A percentile compares a stretch with the other conserved stretches of the same genome.
phyloP scores from a whole-genome alignment of 2,329 filamentous ascomycete species.

The Exophiala sp. region DNA sequence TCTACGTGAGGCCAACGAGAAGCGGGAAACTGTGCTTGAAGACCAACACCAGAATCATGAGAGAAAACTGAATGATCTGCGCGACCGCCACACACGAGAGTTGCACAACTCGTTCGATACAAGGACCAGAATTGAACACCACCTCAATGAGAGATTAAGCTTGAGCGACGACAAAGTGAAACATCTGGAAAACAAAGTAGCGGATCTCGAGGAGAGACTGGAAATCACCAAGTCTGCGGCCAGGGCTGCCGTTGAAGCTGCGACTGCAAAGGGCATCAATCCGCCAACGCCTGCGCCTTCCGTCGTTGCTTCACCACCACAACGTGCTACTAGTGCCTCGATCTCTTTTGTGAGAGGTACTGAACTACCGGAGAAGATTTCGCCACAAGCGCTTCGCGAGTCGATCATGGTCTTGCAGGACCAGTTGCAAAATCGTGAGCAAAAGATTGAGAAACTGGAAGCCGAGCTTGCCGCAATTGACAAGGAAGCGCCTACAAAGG shows the following conservation, averaged over 20 bases:
- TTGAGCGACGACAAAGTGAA: constrained; percentile 80
- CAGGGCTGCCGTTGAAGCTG: constrained; percentile 74
- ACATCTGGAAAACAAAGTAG: constrained; percentile 79
- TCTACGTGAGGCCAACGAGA: constrained; percentile 52
- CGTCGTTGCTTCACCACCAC: constrained; percentile 37
- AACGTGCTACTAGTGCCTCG: constrained; percentile 45
- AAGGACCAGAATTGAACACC: constrained; percentile 72
- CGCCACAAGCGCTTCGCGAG: constrained; percentile 88
- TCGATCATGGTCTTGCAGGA: constrained; percentile 96
- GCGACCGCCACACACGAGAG: constrained; percentile 70
- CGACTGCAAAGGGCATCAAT: constrained; percentile 50
- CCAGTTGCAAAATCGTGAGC: constrained; percentile 90
- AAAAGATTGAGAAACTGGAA: constrained; percentile 83
- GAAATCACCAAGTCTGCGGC: constrained; percentile 86
- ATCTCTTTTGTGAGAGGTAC: constrained; percentile 42
- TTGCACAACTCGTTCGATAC: constrained; percentile 75
- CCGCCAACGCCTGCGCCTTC: constrained; percentile 31
- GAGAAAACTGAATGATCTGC: constrained; percentile 68
- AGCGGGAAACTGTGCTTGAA: constrained; percentile 52
- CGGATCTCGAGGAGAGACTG: constrained; percentile 83
- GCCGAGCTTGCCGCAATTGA: constrained; percentile 65
- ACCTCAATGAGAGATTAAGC: constrained; percentile 74
- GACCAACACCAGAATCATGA: constrained; percentile 65
- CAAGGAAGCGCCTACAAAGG: constrained; percentile 72
- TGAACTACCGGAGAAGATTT: constrained; percentile 76